A percentile compares a stretch with the other conserved stretches of the same genome.
Evolutionary conservation across 805 yeast species (phyloP).

Genomic region (Lachancea waltii): DNA sequence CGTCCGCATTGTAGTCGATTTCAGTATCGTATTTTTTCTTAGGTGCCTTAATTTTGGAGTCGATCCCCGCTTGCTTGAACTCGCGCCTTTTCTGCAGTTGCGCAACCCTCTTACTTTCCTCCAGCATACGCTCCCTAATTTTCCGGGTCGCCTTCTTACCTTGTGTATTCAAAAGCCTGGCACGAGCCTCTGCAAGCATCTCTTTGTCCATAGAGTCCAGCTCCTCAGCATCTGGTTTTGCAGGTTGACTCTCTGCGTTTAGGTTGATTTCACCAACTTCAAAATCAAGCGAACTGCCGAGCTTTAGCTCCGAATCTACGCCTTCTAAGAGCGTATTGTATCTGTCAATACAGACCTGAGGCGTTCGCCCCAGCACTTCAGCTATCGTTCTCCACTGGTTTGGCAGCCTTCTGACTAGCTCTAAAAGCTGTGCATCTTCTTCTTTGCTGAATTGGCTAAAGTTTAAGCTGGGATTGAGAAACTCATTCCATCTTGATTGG

Average conservation of each 20-base stretch:
- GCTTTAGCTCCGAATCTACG: slow-evolving; percentile 31
- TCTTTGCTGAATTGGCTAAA: slow-evolving; percentile 62
- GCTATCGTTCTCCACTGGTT: slow-evolving; percentile 96
- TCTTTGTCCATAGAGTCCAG: slow-evolving; percentile 85
- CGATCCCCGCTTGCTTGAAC: slow-evolving; percentile 71
- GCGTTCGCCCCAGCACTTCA: slow-evolving; percentile 72
- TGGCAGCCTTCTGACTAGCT: slow-evolving; percentile 65
- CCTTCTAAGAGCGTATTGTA: slow-evolving; percentile 64
- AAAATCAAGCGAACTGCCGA: slow-evolving; percentile 32
- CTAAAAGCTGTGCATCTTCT: slow-evolving; percentile 68
- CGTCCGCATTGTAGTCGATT: slow-evolving; percentile 77
- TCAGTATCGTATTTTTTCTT: slow-evolving; percentile 51
- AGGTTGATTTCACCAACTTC: slow-evolving; percentile 56
- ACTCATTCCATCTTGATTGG: slow-evolving; percentile 88
- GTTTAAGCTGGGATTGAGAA: slow-evolving; percentile 67
- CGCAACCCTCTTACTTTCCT: slow-evolving; percentile 71
- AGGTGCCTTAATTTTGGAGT: slow-evolving; percentile 41
- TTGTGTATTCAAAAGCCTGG: slow-evolving; percentile 83
- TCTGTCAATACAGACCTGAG: slow-evolving; percentile 78
- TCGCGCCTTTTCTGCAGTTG: slow-evolving; percentile 74
- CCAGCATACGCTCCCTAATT: slow-evolving; percentile 74
- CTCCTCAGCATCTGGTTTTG: slow-evolving; percentile 72
- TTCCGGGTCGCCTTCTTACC: slow-evolving; percentile 93
- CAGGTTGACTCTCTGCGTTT: slow-evolving; percentile 70
- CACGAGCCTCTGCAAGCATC: slow-evolving; percentile 91